Percentiles rank a stretch among this genome's conserved stretches.
Conservation (phyloP, 495 filamentous ascomycete species). For the Lophium mytilinum region DNA sequence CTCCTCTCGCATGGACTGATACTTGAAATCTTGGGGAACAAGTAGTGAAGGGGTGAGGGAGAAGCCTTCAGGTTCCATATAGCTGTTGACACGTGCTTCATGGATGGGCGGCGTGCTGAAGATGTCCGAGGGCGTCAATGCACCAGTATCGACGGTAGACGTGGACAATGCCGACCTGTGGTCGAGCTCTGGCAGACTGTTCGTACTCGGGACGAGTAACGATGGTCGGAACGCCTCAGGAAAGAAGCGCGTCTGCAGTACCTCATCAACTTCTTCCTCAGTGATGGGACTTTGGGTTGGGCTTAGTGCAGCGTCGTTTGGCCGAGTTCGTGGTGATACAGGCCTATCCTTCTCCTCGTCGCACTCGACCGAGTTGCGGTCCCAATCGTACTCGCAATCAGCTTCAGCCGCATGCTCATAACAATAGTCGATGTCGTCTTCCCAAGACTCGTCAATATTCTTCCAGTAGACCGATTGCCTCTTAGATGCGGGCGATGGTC, state of each 20-base stretch:
- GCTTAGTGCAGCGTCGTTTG: no score
- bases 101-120: background rate
- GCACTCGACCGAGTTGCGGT: conserved; percentile 32
- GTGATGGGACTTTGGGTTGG: background rate
- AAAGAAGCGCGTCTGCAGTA: conserved; percentile 4
- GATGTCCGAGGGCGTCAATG: conserved; percentile 16
- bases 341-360: background rate
- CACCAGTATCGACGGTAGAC: conserved; percentile 15
- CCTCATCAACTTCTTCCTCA: background rate
- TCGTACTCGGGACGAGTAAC: conserved; percentile 18
- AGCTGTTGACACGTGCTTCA: background rate
- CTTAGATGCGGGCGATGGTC: conserved; percentile 1
- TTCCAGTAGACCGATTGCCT: conserved; percentile 24
- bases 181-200: conserved; percentile 21
- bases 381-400: conserved; percentile 85
- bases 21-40: conserved; percentile 17
- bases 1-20: conserved; percentile 36
- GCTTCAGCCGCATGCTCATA: conserved; percentile 89
- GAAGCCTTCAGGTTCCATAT: conserved; percentile 22
- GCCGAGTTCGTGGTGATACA: no score
- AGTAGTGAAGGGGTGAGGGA: conserved; percentile 26
- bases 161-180: conserved; percentile 17
- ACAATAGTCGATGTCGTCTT: conserved; percentile 90
- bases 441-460: conserved; percentile 62
- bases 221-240: conserved; percentile 8